Conservation (phyloP, 495 filamentous ascomycete genomes). For the Parmelia sp. region DNA sequence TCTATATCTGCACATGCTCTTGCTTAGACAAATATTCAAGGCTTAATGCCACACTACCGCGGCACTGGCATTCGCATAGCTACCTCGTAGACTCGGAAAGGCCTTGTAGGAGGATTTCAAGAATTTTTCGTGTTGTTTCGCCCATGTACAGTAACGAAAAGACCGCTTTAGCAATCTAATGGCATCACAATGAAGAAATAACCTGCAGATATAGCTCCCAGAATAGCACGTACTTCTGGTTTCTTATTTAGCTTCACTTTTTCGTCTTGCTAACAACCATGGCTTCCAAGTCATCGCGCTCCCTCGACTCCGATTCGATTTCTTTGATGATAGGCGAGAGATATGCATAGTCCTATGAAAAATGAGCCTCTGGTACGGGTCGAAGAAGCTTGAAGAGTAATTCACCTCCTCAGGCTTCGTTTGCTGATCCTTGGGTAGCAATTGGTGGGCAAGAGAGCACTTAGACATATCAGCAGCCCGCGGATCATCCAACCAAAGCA, state of each 20-base stretch:
- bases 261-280: slow-evolving; percentile 57
- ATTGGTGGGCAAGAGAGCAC: slow-evolving; percentile 77
- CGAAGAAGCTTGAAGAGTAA: slow-evolving; percentile 16
- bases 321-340: slow-evolving; percentile 74
- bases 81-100: neutral
- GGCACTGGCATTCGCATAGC: neutral
- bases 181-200: neutral
- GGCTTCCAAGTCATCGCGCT: slow-evolving; percentile 76
- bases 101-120: neutral
- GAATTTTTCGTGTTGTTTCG: neutral
- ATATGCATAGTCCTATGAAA: slow-evolving; percentile 65
- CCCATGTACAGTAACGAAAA: neutral
- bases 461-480: slow-evolving; percentile 35
- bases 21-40: neutral
- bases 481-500: slow-evolving; percentile 20
- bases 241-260: neutral
- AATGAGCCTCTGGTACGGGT: slow-evolving; percentile 28
- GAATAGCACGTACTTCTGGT: neutral
- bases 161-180: neutral
- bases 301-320: slow-evolving; percentile 73
- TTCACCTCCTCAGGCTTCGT: slow-evolving; percentile 68
- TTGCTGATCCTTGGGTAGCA: slow-evolving; percentile 77
- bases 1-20: neutral
- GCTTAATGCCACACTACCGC: neutral
- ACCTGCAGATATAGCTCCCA: neutral